Evolutionary conservation across 805 yeast genomes (phyloP).

Genomic region (Kuraishia hungarica): DNA sequence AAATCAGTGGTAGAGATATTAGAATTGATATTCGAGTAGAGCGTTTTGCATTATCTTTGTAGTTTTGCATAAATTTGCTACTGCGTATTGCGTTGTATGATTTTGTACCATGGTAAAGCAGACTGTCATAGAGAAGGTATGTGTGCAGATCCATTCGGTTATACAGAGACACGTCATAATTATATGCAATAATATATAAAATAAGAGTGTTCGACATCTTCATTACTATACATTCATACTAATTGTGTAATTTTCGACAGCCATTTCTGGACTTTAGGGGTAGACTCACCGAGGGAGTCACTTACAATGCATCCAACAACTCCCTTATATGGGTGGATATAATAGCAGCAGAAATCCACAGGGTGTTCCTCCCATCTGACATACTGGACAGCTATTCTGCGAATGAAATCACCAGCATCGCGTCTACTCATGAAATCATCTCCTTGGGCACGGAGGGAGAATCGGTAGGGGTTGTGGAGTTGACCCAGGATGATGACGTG

Average conservation of each 20-base stretch:
- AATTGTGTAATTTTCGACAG: conserved; percentile 4
- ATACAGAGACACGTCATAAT: too few species aligned
- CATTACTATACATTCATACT: neutral
- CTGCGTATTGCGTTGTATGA: neutral
- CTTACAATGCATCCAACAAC: conserved; percentile 49
- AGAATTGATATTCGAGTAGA: too few species aligned
- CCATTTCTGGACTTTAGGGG: conserved; percentile 24
- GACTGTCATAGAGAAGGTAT: neutral
- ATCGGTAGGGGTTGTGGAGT: conserved; percentile 64
- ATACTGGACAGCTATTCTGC: conserved; percentile 14
- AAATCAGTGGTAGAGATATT: too few species aligned
- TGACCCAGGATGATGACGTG: conserved; percentile 46
- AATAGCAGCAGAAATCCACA: conserved; percentile 29
- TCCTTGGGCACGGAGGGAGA: conserved; percentile 26
- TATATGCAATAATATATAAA: too few species aligned
- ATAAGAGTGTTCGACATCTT: too few species aligned
- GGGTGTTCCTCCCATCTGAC: conserved; percentile 17
- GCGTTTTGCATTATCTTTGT: too few species aligned
- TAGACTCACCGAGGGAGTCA: conserved; percentile 57
- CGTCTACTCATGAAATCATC: conserved; percentile 28
- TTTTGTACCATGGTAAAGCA: neutral
- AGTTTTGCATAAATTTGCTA: too few species aligned
- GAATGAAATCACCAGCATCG: conserved; percentile 13
- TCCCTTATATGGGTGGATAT: conserved; percentile 44
- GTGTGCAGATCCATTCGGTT: neutral